Percentiles rank a stretch among this genome's conserved stretches.
These are phyloP conservation scores for Scheffersomyces coipomensis DNA, from an alignment of 805 yeast genomes.

Conservation along the genomic window DNA sequence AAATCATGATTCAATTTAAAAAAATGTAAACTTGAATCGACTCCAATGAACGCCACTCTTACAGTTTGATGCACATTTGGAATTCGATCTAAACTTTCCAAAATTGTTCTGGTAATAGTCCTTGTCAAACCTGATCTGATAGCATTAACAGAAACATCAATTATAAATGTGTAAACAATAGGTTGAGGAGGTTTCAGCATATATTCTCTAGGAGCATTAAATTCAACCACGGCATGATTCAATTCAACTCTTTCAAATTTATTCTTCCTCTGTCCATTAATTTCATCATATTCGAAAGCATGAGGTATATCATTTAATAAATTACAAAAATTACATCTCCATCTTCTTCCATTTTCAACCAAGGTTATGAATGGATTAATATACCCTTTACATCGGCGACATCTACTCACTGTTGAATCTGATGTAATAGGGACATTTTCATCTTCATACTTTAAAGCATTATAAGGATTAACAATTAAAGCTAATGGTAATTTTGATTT, in stretches of 20 bases:
- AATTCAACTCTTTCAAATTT: slow-evolving; percentile 79
- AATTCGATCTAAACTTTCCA: slow-evolving; percentile 81
- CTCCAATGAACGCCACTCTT: slow-evolving; percentile 81
- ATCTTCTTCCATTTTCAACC: slow-evolving; percentile 74
- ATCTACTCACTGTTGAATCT: slow-evolving; percentile 83
- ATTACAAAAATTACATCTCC: slow-evolving; percentile 95
- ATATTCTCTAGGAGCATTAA: slow-evolving; percentile 91
- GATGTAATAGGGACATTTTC: slow-evolving; percentile 70
- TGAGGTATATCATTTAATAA: slow-evolving; percentile 86
- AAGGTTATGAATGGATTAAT: slow-evolving; percentile 87
- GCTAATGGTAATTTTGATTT: slow-evolving; percentile 93
- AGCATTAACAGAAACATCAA: slow-evolving; percentile 83
- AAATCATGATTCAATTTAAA: slow-evolving; percentile 64
- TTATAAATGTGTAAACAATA: slow-evolving; percentile 76
- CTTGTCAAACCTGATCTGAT: slow-evolving; percentile 78
- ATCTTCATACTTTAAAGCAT: slow-evolving; percentile 66
- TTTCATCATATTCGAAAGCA: slow-evolving; percentile 70
- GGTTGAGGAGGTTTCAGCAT: slow-evolving; percentile 95
- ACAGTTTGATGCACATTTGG: slow-evolving; percentile 87
- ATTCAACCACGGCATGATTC: slow-evolving; percentile 85
- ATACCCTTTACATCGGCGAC: slow-evolving; percentile 96
- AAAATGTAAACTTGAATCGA: slow-evolving; percentile 81
- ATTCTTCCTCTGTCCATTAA: slow-evolving; percentile 54
- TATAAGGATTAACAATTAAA: slow-evolving; percentile 84
- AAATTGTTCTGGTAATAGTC: slow-evolving; percentile 83